Conservation (phyloP, 1,284 basidiomycete species). For the Cryptococcus sp. region DNA sequence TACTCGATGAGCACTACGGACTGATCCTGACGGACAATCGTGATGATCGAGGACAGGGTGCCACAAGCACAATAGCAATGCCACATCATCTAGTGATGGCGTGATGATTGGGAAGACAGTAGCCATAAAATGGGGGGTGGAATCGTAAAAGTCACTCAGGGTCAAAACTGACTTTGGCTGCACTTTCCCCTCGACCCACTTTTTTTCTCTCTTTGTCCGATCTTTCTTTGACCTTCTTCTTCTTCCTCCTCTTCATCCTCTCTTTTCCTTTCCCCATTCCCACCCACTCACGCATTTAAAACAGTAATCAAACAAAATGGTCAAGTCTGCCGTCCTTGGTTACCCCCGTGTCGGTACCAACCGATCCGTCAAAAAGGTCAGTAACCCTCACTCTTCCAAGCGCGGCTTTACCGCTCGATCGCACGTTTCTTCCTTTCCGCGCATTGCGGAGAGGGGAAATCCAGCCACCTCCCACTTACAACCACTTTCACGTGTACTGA, state of each 20-base stretch:
- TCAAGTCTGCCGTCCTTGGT: conserved; percentile 82
- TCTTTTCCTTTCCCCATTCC: conserved; percentile 11
- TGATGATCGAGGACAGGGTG: no score
- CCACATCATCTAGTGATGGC: conserved; percentile 1
- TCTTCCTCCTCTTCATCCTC: conserved; percentile 19
- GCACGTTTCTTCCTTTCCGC: background rate
- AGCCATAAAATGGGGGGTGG: background rate
- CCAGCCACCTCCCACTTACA: conserved; percentile 8
- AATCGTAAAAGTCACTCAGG: background rate
- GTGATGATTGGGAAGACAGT: background rate
- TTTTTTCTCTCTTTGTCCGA: conserved; percentile 1
- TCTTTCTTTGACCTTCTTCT: conserved; percentile 1
- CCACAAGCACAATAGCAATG: background rate
- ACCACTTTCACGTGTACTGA: background rate
- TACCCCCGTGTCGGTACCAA: conserved; percentile 95
- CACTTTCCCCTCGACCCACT: background rate
- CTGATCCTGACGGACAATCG: no score
- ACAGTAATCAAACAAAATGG: conserved; percentile 40
- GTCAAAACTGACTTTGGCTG: background rate
- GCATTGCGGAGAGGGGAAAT: background rate
- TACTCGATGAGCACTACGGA: no score
- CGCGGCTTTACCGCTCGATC: background rate
- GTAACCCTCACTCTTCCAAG: conserved; percentile 3
- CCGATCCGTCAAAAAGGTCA: conserved; percentile 91
- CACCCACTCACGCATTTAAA: conserved; percentile 9